Evolutionary conservation across 2,329 filamentous ascomycete species (phyloP), one percentile per base, ranked within the genome.

Genomic region (Diplodia mutila): DNA sequence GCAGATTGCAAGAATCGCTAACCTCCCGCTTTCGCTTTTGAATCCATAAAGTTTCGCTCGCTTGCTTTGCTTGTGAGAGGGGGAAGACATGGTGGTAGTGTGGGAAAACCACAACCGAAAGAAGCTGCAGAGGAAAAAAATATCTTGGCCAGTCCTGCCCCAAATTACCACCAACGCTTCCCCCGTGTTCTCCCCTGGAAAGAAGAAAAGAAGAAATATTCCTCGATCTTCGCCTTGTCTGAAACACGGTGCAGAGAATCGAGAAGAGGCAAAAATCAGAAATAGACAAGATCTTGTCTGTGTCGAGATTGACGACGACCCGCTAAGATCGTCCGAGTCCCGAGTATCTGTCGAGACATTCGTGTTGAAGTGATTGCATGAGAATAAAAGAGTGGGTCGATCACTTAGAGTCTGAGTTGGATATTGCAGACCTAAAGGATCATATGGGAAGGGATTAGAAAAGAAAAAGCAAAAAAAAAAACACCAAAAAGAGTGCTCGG

Each of bases 371-470:
- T 21, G 46, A 27, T 4, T n/a, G 27, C 23, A 46, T 21, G 32
- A 12, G 12, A 32, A 32, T n/a, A 32, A 61, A 49, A 49, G 57
- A 61, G 37, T 49, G 57, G 27, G 21, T 23, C 21, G 57, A 49
- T 34, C 57, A 18, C 27, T 27, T 54, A n/a, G 27, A 39, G 39
- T 23, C 11, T 61, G 57, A 49, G 57, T 61, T 49, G 57, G 57
- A 49, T 49, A 61, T 61, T 32, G 39, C 39, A 61, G 29, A 8
- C 39, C 42, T 14, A 27, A 34, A 27, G 25, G 25, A 61, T 42
- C 61, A 37, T 29, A 53, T 23, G 21, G 23, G 49, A 39, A 52
- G 27, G 51, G n/a, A 37, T 23, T 34, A n/a, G 27, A 23, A 63
- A 32, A 18, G 14, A 18, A 34, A 48, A 42, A 66, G 42, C 27